Conservation (phyloP, 1,284 basidiomycete genomes). For the Ceraceosorus guamensis region DNA sequence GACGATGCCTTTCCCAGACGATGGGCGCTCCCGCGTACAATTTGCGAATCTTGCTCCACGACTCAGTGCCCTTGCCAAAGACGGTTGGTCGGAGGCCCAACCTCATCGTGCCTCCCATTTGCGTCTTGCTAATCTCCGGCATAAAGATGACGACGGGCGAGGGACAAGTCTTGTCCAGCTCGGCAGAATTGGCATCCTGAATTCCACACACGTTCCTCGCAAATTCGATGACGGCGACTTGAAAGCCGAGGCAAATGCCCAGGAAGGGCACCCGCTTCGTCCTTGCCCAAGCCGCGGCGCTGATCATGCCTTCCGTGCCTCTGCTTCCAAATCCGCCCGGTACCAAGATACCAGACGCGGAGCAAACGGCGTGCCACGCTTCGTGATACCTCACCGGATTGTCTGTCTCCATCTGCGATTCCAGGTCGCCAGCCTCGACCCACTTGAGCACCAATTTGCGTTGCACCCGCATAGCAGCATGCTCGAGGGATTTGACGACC, state of each 20-base stretch:
- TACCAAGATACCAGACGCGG: conserved; percentile 55
- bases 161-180: conserved; percentile 60
- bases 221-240: conserved; percentile 93
- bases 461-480: conserved; percentile 85
- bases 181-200: conserved; percentile 75
- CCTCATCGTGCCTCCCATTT: conserved; percentile 98
- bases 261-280: conserved; percentile 92
- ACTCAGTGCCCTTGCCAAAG: conserved; percentile 60
- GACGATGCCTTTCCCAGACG: conserved; percentile 95
- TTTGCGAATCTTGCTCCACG: conserved; percentile 57
- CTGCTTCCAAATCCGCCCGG: conserved; percentile 91
- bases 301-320: conserved; percentile 94
- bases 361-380: conserved; percentile 86
- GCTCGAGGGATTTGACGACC: conserved; percentile 92
- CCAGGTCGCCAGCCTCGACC: conserved; percentile 93
- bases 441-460: conserved; percentile 60
- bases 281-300: conserved; percentile 91
- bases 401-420: conserved; percentile 67
- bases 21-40: conserved; percentile 77
- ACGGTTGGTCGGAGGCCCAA: conserved; percentile 88
- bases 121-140: conserved; percentile 96
- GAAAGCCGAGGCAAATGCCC: conserved; percentile 96
- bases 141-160: conserved; percentile 89
- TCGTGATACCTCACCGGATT: conserved; percentile 89
- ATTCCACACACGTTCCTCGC: conserved; percentile 76